Evolutionary conservation across 345 rosid genomes (phyloP).

Genomic region (Turritis glabra): DNA sequence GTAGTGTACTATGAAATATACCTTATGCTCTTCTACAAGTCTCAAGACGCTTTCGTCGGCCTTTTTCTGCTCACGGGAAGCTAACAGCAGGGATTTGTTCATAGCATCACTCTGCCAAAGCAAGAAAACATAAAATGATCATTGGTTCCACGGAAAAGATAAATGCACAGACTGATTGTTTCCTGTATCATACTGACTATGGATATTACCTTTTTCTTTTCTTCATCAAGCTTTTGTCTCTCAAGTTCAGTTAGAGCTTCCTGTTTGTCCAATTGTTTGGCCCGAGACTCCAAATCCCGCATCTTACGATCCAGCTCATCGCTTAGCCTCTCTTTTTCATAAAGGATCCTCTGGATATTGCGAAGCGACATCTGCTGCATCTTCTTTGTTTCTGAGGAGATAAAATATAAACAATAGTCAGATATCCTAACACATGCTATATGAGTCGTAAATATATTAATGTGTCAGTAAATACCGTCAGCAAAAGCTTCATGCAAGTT

Average conservation of each 20-base stretch:
- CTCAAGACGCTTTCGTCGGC: constrained; percentile 78
- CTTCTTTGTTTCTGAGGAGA: constrained; percentile 71
- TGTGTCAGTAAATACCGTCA: constrained; percentile 51
- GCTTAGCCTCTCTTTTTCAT: constrained; percentile 65
- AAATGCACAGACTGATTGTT: not conserved
- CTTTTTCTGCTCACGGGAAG: constrained; percentile 76
- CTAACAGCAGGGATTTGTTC: constrained; percentile 69
- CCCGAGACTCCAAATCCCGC: constrained; percentile 54
- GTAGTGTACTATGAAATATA: constrained; percentile 21
- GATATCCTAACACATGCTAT: not conserved
- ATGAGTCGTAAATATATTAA: constrained; percentile 1
- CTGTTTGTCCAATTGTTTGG: constrained; percentile 69
- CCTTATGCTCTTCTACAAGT: constrained; percentile 89
- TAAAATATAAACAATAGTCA: constrained; percentile 3
- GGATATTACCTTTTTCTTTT: constrained; percentile 62
- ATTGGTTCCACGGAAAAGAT: constrained; percentile 2
- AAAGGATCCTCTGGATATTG: constrained; percentile 61
- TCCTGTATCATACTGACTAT: not conserved
- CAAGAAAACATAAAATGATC: constrained; percentile 14
- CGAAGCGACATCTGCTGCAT: constrained; percentile 68
- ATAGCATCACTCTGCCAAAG: constrained; percentile 60
- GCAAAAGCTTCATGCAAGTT: constrained; percentile 57
- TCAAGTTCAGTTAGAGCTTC: constrained; percentile 83
- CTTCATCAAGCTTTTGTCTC: constrained; percentile 82
- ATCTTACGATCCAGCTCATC: constrained; percentile 65